Percentiles rank a stretch among this genome's conserved stretches.
Evolutionary conservation across 768 basidiomycete species (phyloP).

Genomic region (Lactarius evosmus): DNA sequence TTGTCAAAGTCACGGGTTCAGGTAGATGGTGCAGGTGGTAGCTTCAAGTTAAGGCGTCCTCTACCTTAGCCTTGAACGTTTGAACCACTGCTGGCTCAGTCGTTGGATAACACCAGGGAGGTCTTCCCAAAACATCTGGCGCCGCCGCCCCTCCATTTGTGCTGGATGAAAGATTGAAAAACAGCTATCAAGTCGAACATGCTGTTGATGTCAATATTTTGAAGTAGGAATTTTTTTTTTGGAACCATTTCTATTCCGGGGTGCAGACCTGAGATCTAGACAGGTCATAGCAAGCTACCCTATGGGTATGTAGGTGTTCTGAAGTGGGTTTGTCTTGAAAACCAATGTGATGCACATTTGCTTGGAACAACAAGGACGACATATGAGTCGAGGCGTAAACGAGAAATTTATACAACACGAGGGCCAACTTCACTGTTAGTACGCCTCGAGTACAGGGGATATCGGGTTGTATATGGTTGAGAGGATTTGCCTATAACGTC

Average conservation of each 20-base stretch:
- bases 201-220: conserved; percentile 95
- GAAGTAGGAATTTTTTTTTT: too few species aligned
- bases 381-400: conserved; percentile 90
- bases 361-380: conserved; percentile 97
- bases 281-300: too few species aligned
- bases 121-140: conserved; percentile 98
- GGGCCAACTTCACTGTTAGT: conserved; percentile 90
- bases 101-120: conserved; percentile 95
- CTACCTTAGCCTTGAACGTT: conserved; percentile 87
- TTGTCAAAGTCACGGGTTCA: conserved; percentile 22
- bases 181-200: conserved; percentile 98
- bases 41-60: conserved; percentile 78
- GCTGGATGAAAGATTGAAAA: conserved; percentile 96
- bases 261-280: too few species aligned
- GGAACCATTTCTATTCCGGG: too few species aligned
- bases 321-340: conserved; percentile 99
- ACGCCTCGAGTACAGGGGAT: conserved; percentile 82
- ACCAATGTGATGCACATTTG: conserved; percentile 98
- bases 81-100: conserved; percentile 95
- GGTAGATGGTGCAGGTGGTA: conserved; percentile 28
- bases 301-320: too few species aligned
- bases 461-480: conserved; percentile 89
- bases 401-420: conserved; percentile 98
- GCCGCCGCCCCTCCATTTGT: conserved; percentile 95
- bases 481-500: conserved; percentile 98